Percentiles rank a stretch among this genome's conserved stretches.
Conservation (phyloP, 1,284 basidiomycete genomes). For the Ceratobasidium sp. region DNA sequence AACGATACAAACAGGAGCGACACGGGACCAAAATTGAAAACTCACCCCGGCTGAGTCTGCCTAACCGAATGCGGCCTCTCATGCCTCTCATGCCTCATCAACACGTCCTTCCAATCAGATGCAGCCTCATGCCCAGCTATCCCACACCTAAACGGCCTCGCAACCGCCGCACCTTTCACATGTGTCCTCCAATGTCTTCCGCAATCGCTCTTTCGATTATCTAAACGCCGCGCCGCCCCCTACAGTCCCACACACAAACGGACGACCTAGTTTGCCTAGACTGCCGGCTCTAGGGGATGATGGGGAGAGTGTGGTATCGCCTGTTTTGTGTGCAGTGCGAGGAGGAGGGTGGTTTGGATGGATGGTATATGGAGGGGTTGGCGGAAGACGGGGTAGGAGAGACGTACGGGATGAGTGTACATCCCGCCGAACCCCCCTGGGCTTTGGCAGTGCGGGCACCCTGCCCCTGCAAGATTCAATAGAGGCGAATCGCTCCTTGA, state of each 20-base stretch:
- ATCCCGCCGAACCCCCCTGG: slow-evolving; percentile 2
- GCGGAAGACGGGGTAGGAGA: background rate
- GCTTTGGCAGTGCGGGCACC: slow-evolving; percentile 10
- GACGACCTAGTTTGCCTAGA: background rate
- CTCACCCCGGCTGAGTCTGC: slow-evolving; percentile 10
- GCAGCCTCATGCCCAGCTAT: slow-evolving; percentile 1
- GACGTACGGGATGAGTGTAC: background rate
- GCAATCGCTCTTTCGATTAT: slow-evolving; percentile 20
- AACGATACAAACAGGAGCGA: background rate
- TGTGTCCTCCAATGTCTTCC: slow-evolving; percentile 19
- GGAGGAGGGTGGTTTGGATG: no score
- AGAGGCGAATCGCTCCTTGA: background rate
- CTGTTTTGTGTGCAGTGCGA: background rate
- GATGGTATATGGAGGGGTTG: no score
- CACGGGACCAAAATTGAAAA: background rate
- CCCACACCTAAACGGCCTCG: slow-evolving; percentile 4
- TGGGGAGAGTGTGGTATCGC: background rate
- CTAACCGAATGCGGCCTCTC: slow-evolving; percentile 11
- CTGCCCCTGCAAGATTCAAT: background rate
- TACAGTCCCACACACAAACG: background rate
- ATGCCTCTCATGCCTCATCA: slow-evolving; percentile 16
- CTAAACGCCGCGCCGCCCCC: slow-evolving; percentile 12
- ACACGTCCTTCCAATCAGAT: slow-evolving; percentile 14
- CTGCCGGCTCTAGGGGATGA: background rate
- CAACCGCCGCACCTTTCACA: background rate